phyloP scores from a whole-genome alignment of 371 early-diverging fungal species.

The Batkoa obscura region DNA sequence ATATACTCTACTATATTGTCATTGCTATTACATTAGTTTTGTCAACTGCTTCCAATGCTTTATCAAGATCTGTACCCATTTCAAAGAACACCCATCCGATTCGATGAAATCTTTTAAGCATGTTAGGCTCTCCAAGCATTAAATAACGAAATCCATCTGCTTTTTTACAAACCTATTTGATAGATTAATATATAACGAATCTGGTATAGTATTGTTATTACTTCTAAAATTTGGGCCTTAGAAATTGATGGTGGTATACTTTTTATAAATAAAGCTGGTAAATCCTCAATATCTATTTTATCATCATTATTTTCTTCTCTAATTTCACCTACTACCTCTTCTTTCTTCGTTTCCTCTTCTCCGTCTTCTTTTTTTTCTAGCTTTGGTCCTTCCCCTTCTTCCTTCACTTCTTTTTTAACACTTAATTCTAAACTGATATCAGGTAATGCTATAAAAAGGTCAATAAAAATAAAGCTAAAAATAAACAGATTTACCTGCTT shows the following conservation, averaged over 20 bases:
- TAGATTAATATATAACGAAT: not conserved
- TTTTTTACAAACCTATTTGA: slow-evolving; percentile 34
- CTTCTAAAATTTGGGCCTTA: slow-evolving; percentile 50
- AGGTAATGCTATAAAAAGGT: not conserved
- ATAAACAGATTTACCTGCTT: not conserved
- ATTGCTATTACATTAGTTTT: slow-evolving; percentile 16
- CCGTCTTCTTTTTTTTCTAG: not conserved
- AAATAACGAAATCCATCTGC: slow-evolving; percentile 62
- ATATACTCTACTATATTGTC: too few species aligned
- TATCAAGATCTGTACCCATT: slow-evolving; percentile 56
- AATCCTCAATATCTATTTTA: not conserved
- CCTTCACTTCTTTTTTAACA: not conserved
- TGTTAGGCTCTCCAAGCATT: slow-evolving; percentile 73
- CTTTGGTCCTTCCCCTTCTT: not conserved
- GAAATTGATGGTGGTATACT: slow-evolving; percentile 55
- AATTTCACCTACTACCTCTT: not conserved
- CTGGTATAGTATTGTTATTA: slow-evolving; percentile 20
- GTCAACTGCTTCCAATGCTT: slow-evolving; percentile 40
- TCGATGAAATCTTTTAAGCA: slow-evolving; percentile 63
- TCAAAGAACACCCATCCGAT: slow-evolving; percentile 85
- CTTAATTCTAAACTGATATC: not conserved
- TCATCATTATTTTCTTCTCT: not conserved
- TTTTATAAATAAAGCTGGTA: slow-evolving; percentile 51
- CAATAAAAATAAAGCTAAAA: too few species aligned
- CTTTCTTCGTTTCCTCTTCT: not conserved